Conservation (phyloP, 192 early-diverging fungal genomes). For the Cetraspora pellucida region DNA sequence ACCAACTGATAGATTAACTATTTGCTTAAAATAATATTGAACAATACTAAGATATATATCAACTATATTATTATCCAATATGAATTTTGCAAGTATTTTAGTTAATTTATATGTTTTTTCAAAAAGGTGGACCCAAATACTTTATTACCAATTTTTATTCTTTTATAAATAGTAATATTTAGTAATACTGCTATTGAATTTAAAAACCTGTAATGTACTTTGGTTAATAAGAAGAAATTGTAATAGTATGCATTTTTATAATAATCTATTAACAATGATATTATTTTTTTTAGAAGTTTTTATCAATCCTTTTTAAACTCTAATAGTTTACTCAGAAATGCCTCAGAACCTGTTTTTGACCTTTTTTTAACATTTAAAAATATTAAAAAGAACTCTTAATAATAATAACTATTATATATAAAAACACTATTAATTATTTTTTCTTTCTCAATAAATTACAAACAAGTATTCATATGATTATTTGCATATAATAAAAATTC, state of each 20-base stretch:
- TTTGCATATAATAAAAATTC: neutral
- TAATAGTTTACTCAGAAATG: neutral
- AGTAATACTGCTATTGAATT: no score
- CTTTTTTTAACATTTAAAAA: neutral
- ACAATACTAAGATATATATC: neutral
- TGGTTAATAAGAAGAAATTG: no score
- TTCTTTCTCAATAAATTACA: neutral
- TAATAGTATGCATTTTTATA: no score
- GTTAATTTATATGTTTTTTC: neutral
- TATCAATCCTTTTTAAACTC: neutral
- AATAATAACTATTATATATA: neutral
- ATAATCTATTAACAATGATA: no score
- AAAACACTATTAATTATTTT: neutral
- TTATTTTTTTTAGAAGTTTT: neutral
- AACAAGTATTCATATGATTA: neutral
- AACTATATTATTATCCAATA: neutral
- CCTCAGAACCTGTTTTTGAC: neutral
- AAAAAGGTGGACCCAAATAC: neutral
- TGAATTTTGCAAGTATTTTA: neutral
- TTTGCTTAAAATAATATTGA: neutral
- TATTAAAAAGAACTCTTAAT: neutral
- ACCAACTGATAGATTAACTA: neutral
- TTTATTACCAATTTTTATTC: neutral
- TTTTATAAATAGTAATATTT: neutral
- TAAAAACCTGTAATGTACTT: no score